Base-by-base conservation (phyloP, 441 rosid genomes). In the Erysimum pusillum region DNA sequence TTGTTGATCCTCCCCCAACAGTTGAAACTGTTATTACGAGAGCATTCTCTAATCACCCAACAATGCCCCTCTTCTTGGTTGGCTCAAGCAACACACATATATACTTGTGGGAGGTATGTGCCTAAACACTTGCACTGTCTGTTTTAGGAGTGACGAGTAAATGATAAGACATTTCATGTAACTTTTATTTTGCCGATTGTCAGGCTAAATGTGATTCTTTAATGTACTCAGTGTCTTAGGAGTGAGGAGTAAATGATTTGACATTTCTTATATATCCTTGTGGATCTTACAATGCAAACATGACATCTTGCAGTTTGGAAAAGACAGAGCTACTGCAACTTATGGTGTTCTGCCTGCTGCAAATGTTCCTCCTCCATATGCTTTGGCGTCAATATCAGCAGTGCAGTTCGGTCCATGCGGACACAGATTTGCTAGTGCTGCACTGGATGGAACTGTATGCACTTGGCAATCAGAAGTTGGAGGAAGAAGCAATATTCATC, bases 401-500 rank as follows among this genome's bases (percentile, higher is more conserved):
- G 76, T 92, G 87, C 89, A 88, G 76, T 91, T 95, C 73, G 99
- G 92, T 81, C 92, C 82, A 76, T 91, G 83, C 68, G 99, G 99
- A 64, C 98, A 89, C 76, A 86, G 98, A 85, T 95, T 95, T 88
- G 91, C 92, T 45, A 87, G 94, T 68, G 90, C 97, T 20, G 96
- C 98, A 48, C 81, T 86, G 28, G 98, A 93, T 86, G 99, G 98
- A 85, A 92, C 93, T 53, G 90, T 91, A 51, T 92, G 95, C 86
- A 86, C 91, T 4, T 95, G 99, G 99, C 95, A 92, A 84, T 86
- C 94, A 72, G 98, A 91, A 85, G 99, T 89, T 77, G 98, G 97
- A 69, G 97, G 97, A 83, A 85, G 96, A 85, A 88, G 97, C 87
- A 92, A 92, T 67, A 82, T 86, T 77, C 74, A 75, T 77, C 96